phyloP scores from a whole-genome alignment of 1,139 yeast genomes.

The Protomyces pachydermus region DNA sequence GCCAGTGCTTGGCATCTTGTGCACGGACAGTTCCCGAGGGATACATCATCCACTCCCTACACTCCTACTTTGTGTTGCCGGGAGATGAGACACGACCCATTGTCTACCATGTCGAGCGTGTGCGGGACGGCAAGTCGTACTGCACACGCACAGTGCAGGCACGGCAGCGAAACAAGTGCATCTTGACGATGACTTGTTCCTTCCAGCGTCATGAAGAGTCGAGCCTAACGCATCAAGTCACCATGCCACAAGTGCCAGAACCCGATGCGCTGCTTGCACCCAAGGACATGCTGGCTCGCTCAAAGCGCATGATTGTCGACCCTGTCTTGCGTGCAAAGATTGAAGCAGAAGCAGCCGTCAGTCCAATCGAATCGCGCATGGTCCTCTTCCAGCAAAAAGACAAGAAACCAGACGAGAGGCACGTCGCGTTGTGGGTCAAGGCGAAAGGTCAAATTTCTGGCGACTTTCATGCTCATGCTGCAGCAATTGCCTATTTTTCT shows the following conservation, averaged over 20 bases:
- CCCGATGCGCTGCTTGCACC: conserved; percentile 27
- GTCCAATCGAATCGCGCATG: conserved; percentile 17
- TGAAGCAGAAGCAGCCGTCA: background rate
- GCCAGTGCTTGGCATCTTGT: conserved; percentile 67
- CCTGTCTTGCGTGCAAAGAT: background rate
- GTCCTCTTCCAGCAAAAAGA: conserved; percentile 17
- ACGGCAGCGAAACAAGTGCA: conserved; percentile 49
- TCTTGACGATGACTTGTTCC: conserved; percentile 53
- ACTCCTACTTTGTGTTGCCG: conserved; percentile 47
- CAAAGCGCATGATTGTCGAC: background rate
- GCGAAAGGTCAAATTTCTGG: conserved; percentile 42
- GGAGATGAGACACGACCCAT: conserved; percentile 52
- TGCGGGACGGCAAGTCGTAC: conserved; percentile 55
- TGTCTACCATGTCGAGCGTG: conserved; percentile 53
- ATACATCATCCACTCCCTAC: conserved; percentile 50
- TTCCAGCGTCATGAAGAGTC: conserved; percentile 39
- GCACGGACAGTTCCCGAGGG: conserved; percentile 45
- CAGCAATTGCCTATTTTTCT: conserved; percentile 58
- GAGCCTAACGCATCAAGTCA: conserved; percentile 34
- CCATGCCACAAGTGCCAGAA: conserved; percentile 38
- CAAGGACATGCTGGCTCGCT: conserved; percentile 5
- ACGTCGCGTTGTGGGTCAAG: conserved; percentile 47
- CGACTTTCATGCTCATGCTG: conserved; percentile 47
- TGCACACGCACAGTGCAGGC: conserved; percentile 57
- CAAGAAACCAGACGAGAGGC: conserved; percentile 23